A percentile compares a stretch with the other conserved stretches of the same genome.
Conservation (phyloP, 805 yeast species). For the Ogataea neopini region DNA sequence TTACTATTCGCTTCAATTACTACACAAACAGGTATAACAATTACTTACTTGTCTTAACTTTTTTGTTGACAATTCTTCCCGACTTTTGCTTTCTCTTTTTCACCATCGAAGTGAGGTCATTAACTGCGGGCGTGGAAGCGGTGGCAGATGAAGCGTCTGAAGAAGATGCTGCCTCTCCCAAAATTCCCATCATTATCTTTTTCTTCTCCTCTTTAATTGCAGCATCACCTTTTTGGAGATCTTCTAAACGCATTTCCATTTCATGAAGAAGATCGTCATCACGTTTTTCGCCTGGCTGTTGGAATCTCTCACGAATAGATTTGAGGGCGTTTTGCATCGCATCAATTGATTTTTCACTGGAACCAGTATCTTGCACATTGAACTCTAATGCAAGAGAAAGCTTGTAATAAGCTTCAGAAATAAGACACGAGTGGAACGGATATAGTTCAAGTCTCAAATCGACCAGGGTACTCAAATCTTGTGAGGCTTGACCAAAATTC, state of each 20-base stretch:
- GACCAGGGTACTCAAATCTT: constrained; percentile 63
- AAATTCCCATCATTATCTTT: constrained; percentile 54
- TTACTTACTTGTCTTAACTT: constrained; percentile 9
- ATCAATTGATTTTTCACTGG: constrained; percentile 53
- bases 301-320: constrained; percentile 44
- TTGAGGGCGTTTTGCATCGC: constrained; percentile 42
- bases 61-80: constrained; percentile 21
- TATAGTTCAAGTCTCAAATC: constrained; percentile 54
- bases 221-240: constrained; percentile 52
- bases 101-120: constrained; percentile 64
- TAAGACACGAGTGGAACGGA: constrained; percentile 51
- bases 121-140: constrained; percentile 40
- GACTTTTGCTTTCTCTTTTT: constrained; percentile 44
- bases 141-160: constrained; percentile 25
- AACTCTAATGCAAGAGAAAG: constrained; percentile 79
- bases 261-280: constrained; percentile 53
- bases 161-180: constrained; percentile 45
- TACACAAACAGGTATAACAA: background rate
- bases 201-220: constrained; percentile 51
- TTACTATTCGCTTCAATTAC: no score
- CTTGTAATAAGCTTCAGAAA: constrained; percentile 81
- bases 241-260: constrained; percentile 55
- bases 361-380: constrained; percentile 53
- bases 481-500: constrained; percentile 75
- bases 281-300: constrained; percentile 40